A percentile compares a stretch with the other conserved stretches of the same genome.
Evolutionary conservation across 306 rosid genomes (phyloP).

Genomic region (Carpinus fangiana): DNA sequence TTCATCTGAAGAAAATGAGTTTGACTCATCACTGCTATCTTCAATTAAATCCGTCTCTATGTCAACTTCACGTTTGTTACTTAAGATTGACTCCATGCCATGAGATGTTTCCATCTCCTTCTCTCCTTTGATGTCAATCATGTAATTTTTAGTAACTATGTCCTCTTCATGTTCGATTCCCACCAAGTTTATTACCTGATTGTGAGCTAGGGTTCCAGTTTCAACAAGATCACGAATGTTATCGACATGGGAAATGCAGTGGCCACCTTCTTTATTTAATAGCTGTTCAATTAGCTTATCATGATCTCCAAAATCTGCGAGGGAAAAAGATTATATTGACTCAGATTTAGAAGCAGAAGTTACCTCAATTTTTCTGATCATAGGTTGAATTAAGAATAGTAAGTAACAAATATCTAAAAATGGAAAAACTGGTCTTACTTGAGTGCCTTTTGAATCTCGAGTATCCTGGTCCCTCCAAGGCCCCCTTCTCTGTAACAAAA

Average conservation of each 20-base stretch:
- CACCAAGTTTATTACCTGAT: conserved; percentile 15
- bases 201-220: conserved; percentile 13
- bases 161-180: conserved; percentile 21
- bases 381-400: not conserved
- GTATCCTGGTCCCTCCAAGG: conserved; percentile 33
- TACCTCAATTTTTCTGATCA: not conserved
- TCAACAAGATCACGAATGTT: conserved; percentile 17
- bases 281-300: conserved; percentile 56
- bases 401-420: not conserved
- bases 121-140: conserved; percentile 12
- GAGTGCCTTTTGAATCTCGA: conserved; percentile 42
- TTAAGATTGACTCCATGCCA: conserved; percentile 28
- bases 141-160: conserved; percentile 15
- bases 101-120: conserved; percentile 19
- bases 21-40: conserved; percentile 35
- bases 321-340: conserved; percentile 1
- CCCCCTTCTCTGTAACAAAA: conserved; percentile 30
- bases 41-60: conserved; percentile 23
- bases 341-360: conserved; percentile 18
- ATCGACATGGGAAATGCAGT: not conserved
- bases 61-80: conserved; percentile 33
- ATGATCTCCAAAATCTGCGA: conserved; percentile 67
- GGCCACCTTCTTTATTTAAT: conserved; percentile 27
- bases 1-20: conserved; percentile 32
- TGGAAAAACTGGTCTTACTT: conserved; percentile 33